Evolutionary conservation across 345 rosid species (phyloP), one percentile per base, ranked within the genome.

Genomic region (Syzygium aqueum): DNA sequence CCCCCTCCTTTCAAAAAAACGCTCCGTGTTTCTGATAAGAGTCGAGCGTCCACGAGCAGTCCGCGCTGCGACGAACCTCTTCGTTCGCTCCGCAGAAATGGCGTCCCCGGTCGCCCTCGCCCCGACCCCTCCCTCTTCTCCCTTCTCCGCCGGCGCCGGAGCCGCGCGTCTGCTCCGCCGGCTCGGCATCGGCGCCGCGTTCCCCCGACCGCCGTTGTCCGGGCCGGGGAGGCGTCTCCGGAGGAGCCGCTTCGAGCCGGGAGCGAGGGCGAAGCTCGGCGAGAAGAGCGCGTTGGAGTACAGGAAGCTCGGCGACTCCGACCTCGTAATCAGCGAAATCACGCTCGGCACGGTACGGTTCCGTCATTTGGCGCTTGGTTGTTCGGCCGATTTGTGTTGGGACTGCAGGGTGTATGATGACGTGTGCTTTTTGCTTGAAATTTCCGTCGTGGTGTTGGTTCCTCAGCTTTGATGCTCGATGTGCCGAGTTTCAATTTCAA

Each of bases 261-360:
- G 82, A 73, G 88, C 90, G 89, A 43, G 53, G 80, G 94, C 94
- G 86, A 88, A 89, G 57, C 88, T 88, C 67, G 92, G 93, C 61
- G 88, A 90, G 87, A 91, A 92, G 86, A 93, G 84, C 85, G 92
- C 92, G 2, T 88, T 95, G 92, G 94, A 94, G 91, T 95, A 92
- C 89, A 89, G 93, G 92, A 95, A 93, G 91, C 94, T 97, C 46
- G 99, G 98, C 22, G 98, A 96, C 56, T 95, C 98, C 28, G 98
- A 95, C 84, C 96, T 97, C 85, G 88, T 65, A 37, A 87, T 97
- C 86, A 95, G 97, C 89, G 99, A 97, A 89, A 90, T 97, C 87
- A 91, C 97, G 50, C 23, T 95, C 21, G 99, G 99, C 53, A 97
- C 98, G 88, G 99, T 95, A 91, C 82, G 49, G 25, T 19, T 73